Evolutionary conservation across 805 yeast genomes (phyloP), one percentile per base, ranked within the genome.

Genomic region (Metschnikowia aberdeeniae): DNA sequence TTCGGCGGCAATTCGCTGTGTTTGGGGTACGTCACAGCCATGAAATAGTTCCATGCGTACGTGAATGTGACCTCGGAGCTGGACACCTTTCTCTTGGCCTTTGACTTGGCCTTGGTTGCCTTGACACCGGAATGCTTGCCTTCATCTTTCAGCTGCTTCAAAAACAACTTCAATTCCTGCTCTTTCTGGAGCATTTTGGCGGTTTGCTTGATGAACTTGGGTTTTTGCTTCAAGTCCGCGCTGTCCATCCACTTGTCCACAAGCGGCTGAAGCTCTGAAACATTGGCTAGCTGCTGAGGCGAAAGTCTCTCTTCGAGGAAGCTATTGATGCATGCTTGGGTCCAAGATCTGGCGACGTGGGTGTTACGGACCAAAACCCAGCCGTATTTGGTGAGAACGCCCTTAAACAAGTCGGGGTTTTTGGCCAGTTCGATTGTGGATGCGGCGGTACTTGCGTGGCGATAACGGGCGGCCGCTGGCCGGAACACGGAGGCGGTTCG

Each of bases 1-100:
- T 46, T 47, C 17, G 43, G 40, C 42, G 53, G 43, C 20, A 51
- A 27, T 14, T 47, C 56, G 37, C 44, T 54, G 37, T 44, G 51
- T 27, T 50, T 34, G 11, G 55, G 48, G 37, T 55, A 58, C 30
- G 40, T 53, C 26, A 54, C 22, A 27, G 58, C 46, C 48, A 57
- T 46, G 49, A 49, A 67, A 45, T 64, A 67, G 55, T 68, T 67
- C 70, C 71, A 67, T 1, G 72, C 71, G 44, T 67, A 62, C 20
- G 60, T 60, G 46, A 57, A 52, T 11, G 61, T 60, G 28, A 67
- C 46, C 33, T 60, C 30, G 37, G 47, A 52, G 9, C 33, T 28
- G 17, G 39, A 29, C 11, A 26, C 35, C 11, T 48, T 39, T 17
- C 45, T 28, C n/a, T 38, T 19, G 29, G 40, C 37, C 17, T 4